phyloP scores from a whole-genome alignment of 2,329 filamentous ascomycete genomes.

The Pseudogymnoascus sp. region DNA sequence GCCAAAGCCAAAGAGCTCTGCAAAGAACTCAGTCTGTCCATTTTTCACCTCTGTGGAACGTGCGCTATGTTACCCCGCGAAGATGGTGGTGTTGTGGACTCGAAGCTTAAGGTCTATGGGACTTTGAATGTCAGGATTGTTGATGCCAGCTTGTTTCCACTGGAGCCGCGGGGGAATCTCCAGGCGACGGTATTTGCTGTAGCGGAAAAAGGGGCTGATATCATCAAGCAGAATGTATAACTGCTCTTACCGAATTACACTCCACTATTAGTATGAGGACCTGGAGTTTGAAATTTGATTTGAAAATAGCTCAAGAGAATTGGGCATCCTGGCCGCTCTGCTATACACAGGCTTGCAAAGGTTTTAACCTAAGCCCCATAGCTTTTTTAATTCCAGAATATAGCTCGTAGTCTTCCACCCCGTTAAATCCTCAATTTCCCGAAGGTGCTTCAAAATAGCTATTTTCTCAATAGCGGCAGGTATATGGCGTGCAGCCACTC shows the following conservation, averaged over 20 bases:
- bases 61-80: conserved; percentile 22
- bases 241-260: neutral
- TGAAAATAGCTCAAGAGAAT: neutral
- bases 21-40: conserved; percentile 10
- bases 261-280: neutral
- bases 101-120: conserved; percentile 9
- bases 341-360: neutral
- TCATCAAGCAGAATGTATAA: conserved; percentile 7
- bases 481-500: neutral
- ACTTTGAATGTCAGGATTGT: neutral
- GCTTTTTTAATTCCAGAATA: neutral
- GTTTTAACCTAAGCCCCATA: neutral
- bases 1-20: conserved; percentile 12
- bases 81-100: conserved; percentile 18
- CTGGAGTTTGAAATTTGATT: neutral
- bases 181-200: conserved; percentile 10
- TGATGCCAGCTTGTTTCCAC: conserved; percentile 12
- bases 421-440: neutral
- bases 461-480: neutral
- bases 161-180: conserved; percentile 2
- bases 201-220: conserved; percentile 9
- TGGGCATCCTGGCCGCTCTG: too few relatives aligned
- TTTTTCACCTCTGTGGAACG: conserved; percentile 21
- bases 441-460: neutral
- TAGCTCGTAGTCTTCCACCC: neutral